Conservation (phyloP, 2,329 filamentous ascomycete genomes). For the Pyrenochaeta sp. region DNA sequence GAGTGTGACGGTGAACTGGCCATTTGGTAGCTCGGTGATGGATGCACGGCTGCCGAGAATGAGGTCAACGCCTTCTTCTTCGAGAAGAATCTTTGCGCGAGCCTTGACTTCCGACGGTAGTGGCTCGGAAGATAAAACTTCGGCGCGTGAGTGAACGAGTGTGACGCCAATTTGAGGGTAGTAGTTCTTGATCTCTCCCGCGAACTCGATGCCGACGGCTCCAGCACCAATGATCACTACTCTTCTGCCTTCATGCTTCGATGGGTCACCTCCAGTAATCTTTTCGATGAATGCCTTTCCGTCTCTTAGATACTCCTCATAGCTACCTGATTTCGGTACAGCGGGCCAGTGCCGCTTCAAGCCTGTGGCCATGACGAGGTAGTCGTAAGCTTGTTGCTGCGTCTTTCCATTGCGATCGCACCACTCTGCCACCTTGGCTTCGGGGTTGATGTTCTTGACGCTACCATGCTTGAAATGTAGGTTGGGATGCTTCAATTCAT, state of each 20-base stretch:
- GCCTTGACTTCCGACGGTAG: constrained; percentile 75
- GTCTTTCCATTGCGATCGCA: constrained; percentile 62
- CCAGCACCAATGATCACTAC: constrained; percentile 80
- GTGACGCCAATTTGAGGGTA: constrained; percentile 73
- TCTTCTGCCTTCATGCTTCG: constrained; percentile 49
- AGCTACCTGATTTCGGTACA: constrained; percentile 71
- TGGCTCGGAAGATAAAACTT: constrained; percentile 76
- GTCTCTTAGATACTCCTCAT: constrained; percentile 71
- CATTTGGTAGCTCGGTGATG: constrained; percentile 38
- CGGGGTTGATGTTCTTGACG: constrained; percentile 67
- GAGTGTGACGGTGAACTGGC: constrained; percentile 54
- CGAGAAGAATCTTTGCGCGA: constrained; percentile 65
- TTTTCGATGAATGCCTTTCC: constrained; percentile 66
- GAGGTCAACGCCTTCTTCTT: constrained; percentile 70
- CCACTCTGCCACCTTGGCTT: constrained; percentile 65
- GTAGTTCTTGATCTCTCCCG: constrained; percentile 75
- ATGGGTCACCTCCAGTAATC: constrained; percentile 41
- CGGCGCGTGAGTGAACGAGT: constrained; percentile 75
- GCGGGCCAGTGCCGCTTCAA: constrained; percentile 75
- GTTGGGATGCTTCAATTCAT: constrained; percentile 69
- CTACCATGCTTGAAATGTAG: constrained; percentile 73
- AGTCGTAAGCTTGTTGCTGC: constrained; percentile 68
- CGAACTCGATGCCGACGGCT: constrained; percentile 84
- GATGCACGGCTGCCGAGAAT: constrained; percentile 69
- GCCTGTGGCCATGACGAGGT: constrained; percentile 76